Conservation (phyloP, 1,139 yeast genomes). For the Pichia sp. region DNA sequence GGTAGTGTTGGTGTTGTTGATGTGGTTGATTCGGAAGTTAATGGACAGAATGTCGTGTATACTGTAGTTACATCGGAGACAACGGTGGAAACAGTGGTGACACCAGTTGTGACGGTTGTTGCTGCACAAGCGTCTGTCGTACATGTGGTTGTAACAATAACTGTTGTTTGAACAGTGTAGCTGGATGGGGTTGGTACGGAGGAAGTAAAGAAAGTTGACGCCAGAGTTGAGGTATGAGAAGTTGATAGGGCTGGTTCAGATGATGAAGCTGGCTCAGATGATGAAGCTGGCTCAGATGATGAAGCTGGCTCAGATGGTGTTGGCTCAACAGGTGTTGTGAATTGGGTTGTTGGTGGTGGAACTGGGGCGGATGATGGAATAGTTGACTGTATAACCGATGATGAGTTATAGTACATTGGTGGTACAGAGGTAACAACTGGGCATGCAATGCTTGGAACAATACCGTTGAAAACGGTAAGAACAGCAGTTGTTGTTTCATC, state of each 20-base stretch:
- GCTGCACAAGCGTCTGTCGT: not conserved
- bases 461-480: not conserved
- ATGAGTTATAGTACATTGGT: not conserved
- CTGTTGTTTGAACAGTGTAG: not conserved
- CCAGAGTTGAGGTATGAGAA: not conserved
- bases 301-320: not conserved
- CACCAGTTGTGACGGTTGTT: constrained; percentile 1
- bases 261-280: constrained; percentile 1
- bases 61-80: constrained; percentile 1
- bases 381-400: not conserved
- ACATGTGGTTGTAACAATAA: not conserved
- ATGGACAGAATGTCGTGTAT: constrained; percentile 3
- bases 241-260: not conserved
- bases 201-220: not conserved
- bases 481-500: not conserved
- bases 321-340: not conserved
- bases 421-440: too few species aligned
- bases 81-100: not conserved
- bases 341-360: too few species aligned
- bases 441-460: not conserved
- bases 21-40: not conserved
- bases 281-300: constrained; percentile 1
- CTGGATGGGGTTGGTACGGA: not conserved
- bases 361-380: not conserved
- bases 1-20: not conserved